A percentile compares a stretch with the other conserved stretches of the same genome.
Evolutionary conservation across 1,284 basidiomycete species (phyloP).

Genomic region (Puccinia horiana): DNA sequence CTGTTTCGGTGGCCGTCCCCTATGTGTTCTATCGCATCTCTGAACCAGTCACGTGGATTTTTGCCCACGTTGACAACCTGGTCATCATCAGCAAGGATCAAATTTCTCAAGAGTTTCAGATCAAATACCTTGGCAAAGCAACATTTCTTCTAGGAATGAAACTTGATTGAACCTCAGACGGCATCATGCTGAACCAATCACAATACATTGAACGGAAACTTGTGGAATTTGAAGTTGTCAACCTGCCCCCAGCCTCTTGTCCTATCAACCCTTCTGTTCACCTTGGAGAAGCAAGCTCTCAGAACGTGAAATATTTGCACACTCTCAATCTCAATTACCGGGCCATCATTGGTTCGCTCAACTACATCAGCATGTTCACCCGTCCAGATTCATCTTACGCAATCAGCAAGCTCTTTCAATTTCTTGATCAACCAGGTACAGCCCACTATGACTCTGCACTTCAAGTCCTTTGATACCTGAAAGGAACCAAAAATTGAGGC

Average conservation of each 20-base stretch:
- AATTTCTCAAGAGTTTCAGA: background rate
- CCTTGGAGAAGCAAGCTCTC: background rate
- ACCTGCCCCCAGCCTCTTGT: background rate
- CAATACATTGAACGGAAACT: background rate
- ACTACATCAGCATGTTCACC: background rate
- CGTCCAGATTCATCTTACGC: conserved; percentile 2
- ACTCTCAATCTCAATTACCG: background rate
- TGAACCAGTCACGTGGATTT: background rate
- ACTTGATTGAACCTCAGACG: background rate
- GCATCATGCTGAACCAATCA: background rate
- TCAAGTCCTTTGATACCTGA: conserved; percentile 23
- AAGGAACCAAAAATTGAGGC: background rate
- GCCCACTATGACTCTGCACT: background rate
- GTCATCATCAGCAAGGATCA: background rate
- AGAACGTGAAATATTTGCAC: background rate
- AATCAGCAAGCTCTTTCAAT: conserved; percentile 16
- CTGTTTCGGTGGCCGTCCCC: background rate
- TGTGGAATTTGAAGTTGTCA: background rate
- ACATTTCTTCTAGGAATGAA: background rate
- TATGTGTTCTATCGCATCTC: background rate
- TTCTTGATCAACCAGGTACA: background rate
- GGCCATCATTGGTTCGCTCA: background rate
- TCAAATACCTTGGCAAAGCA: background rate
- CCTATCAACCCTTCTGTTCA: background rate
- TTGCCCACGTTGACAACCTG: conserved; percentile 21